Base-by-base conservation (phyloP, 352 stramenopile genomes). In the Globisporangium solare region DNA sequence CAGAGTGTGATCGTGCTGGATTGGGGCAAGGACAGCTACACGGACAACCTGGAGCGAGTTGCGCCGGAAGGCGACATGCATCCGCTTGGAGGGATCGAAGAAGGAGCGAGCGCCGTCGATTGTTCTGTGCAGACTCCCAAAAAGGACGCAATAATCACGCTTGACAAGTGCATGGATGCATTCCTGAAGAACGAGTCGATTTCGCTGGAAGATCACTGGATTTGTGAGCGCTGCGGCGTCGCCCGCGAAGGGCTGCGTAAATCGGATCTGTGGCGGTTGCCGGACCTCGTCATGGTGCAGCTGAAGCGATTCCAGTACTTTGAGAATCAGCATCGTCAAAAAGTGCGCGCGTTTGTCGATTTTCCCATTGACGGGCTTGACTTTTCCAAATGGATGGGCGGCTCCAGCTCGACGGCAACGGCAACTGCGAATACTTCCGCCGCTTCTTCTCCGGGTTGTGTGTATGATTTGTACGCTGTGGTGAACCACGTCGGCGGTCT, bases 401-500 rank as follows among this genome's bases (percentile, higher is more conserved):
- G 66, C 20, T 41, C 46, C 14, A 47, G 21, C 47, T 51, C 37
- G 17, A 58, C 47, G 41, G 32, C 35, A 15, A 27, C 40, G 21
- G 20, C 51, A 20, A 58, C 22, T 3, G 10, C 27, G 27, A 35
- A 35, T 35, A 35, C 27, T 35, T 35, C 27, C 27, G 27, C 27
- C 27, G 27, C 27, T 20, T 48, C 58, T 6, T 31, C 39, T 24
- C 50, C 53, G 18, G 47, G 41, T 12, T 60, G 56, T 22, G 65
- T 94, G 21, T 99, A 98, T 60, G 96, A 99, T 64, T 71, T 99
- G 24, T 99, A 98, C 62, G 95, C 89, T 18, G 96, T 99, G 8
- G 92, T 97, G n/a, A 98, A 99, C 75, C 97, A 99, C 60, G 91
- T 98, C 53, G 97, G 97, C 27, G 91, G 88, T 0, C 76, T 99